Base-by-base conservation (phyloP, 2,329 filamentous ascomycete genomes). In the Teratosphaeria epicoccoides region DNA sequence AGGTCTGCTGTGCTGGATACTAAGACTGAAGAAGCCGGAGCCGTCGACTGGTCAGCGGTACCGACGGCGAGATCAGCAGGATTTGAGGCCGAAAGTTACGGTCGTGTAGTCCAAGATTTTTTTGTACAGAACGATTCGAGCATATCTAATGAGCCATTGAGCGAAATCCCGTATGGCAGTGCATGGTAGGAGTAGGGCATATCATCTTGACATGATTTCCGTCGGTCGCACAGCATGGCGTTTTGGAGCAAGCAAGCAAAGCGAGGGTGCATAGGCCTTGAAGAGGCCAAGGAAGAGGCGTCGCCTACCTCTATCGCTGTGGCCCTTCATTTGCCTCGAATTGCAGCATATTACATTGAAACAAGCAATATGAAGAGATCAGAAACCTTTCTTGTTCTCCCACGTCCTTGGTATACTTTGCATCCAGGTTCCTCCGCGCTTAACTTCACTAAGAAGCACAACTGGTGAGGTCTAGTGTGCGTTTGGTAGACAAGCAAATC, bases 11-110 rank as follows among this genome's bases (percentile, higher is more conserved):
- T 68, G 73, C 33, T 78, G 73, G 66, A 56, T 67, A 1, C 59
- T 79, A 52, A 63, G 76, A 9, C 62, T 76, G 14, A 74, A 78
- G 46, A 80, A 79, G 63, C 77, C 77, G 1, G 70, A 72, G 9
- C 79, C 78, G 1, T 80, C 73, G 3, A 79, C 76, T 0, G 76
- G 76, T n/a, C 69, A 75, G 45, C 63, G 73, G 33, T 40, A 40
- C 33, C 33, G 33, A n/a, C 20, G 33, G 33, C 33, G 33, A 17
- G 33, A 40, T 17, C 33, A 40, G n/a, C 33, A 40, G n/a, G 33
- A 40, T 9, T 17, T 40, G 33, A 40, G 33, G 5, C 33, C 33
- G 7, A 40, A 40, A 17, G 20, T 40, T 6, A 40, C 33, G 17
- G 33, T 40, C 3, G 33, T 40, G 33, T 40, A 40, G 33, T 20